Evolutionary conservation across 148 eudicot species (phyloP).

Genomic region (Cornus kousa): DNA sequence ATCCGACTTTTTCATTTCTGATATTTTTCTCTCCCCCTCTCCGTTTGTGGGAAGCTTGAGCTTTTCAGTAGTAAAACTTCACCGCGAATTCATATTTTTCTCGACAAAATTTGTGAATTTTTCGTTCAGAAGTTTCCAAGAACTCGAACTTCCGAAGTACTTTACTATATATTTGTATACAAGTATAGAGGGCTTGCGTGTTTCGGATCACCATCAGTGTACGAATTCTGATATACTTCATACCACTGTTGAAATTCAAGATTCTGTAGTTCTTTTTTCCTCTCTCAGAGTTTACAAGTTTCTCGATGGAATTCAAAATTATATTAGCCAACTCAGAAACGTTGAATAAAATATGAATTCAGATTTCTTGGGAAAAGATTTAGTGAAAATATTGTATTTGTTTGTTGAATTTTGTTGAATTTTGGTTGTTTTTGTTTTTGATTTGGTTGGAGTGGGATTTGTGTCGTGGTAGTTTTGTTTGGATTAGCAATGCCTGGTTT

Average conservation of each 20-base stretch:
- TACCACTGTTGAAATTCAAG: not conserved
- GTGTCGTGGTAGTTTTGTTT: slow-evolving; percentile 6
- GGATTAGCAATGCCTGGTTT: slow-evolving; percentile 17
- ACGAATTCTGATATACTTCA: not conserved
- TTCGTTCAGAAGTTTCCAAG: not conserved
- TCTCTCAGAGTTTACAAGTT: not conserved
- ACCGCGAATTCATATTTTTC: not conserved
- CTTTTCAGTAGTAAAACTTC: not conserved
- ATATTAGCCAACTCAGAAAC: not conserved
- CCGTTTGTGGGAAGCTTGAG: not conserved
- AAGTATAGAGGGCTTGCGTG: not conserved
- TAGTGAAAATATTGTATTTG: not conserved
- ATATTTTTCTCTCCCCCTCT: not conserved
- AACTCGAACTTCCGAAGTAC: not conserved
- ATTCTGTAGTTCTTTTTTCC: not conserved
- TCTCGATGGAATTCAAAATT: not conserved
- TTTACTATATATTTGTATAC: too few species aligned
- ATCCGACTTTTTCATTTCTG: not conserved
- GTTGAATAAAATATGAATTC: not conserved
- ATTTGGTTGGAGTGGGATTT: not conserved
- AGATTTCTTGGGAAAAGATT: not conserved
- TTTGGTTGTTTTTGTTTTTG: not conserved
- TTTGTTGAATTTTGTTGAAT: not conserved
- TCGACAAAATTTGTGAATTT: not conserved
- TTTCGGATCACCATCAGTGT: slow-evolving; percentile 3